phyloP scores from a whole-genome alignment of 2,329 filamentous ascomycete genomes.

The Claviceps digitariae region DNA sequence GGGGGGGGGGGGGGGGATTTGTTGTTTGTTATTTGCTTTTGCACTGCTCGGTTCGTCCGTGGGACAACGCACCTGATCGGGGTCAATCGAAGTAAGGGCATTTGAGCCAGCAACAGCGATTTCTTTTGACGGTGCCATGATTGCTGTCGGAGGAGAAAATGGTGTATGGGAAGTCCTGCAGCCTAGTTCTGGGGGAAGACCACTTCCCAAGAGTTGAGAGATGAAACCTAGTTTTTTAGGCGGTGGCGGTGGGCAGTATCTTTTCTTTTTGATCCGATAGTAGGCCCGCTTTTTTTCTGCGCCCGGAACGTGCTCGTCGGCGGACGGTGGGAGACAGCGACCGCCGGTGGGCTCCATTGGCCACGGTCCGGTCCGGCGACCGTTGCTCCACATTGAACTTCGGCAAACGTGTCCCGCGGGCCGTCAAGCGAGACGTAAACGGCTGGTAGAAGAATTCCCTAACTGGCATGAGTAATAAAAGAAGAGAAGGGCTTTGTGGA shows the following conservation, averaged over 20 bases:
- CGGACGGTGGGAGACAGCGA: not conserved
- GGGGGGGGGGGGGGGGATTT: too few relatives aligned
- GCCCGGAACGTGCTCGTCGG: conserved; percentile 11
- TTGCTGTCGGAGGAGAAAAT: conserved; percentile 5
- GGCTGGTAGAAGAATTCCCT: too few relatives aligned
- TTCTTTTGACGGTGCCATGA: conserved; percentile 29
- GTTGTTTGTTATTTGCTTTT: not conserved
- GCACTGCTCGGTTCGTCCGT: not conserved
- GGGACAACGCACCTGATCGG: conserved; percentile 24
- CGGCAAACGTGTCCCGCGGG: too few relatives aligned
- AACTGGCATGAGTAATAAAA: too few relatives aligned
- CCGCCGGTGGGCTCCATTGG: not conserved
- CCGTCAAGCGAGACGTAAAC: too few relatives aligned
- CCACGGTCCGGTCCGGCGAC: not conserved
- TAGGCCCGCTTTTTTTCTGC: not conserved
- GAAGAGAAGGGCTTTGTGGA: too few relatives aligned
- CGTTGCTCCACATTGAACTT: not conserved
- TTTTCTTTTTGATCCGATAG: not conserved
- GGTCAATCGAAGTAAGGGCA: conserved; percentile 22
- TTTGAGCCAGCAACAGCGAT: conserved; percentile 20
- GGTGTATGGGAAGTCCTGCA: not conserved
- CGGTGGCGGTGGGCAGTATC: conserved; percentile 15
- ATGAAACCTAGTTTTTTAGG: conserved; percentile 5
- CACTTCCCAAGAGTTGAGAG: conserved; percentile 9
- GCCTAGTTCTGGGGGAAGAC: conserved; percentile 5